Evolutionary conservation across 768 basidiomycete species (phyloP).

Genomic region (Mycena rebaudengoi): DNA sequence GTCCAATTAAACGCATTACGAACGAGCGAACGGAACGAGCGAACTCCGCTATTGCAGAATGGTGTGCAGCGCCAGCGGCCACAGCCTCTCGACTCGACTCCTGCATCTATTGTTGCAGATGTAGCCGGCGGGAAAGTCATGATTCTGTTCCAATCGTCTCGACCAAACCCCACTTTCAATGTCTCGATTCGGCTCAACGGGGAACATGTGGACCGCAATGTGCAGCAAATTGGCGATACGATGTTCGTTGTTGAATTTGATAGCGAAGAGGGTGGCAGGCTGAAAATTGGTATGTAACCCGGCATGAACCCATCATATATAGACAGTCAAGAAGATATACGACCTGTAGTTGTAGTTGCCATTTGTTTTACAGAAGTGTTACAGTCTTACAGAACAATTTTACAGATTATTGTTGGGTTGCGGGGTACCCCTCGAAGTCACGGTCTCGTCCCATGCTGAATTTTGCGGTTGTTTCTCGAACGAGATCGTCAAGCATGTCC

Average conservation of each 20-base stretch:
- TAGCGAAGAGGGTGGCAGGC: conserved; percentile 27
- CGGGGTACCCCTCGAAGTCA: no score
- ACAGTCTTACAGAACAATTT: no score
- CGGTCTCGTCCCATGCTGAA: conserved; percentile 25
- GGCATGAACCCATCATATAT: no score
- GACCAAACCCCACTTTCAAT: background rate
- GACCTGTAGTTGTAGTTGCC: no score
- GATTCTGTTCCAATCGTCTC: conserved; percentile 25
- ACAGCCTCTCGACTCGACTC: no score
- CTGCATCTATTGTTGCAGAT: conserved; percentile 23
- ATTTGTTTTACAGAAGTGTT: no score
- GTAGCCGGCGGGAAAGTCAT: conserved; percentile 19
- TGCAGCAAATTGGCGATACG: conserved; percentile 26
- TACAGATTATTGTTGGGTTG: no score
- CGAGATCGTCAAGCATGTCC: conserved; percentile 75
- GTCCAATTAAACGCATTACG: no score
- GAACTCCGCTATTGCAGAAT: conserved; percentile 20
- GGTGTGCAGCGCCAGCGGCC: no score
- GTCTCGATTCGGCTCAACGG: conserved; percentile 40
- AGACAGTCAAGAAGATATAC: no score
- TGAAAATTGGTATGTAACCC: conserved; percentile 39
- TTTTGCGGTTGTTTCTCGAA: conserved; percentile 56
- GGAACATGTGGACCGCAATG: conserved; percentile 21
- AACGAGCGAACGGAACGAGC: conserved; percentile 12
- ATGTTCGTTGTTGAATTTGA: conserved; percentile 34